These are phyloP conservation scores for Apiospora pterosperma DNA, from an alignment of 2,329 filamentous ascomycete species.

Conservation along the genomic window DNA sequence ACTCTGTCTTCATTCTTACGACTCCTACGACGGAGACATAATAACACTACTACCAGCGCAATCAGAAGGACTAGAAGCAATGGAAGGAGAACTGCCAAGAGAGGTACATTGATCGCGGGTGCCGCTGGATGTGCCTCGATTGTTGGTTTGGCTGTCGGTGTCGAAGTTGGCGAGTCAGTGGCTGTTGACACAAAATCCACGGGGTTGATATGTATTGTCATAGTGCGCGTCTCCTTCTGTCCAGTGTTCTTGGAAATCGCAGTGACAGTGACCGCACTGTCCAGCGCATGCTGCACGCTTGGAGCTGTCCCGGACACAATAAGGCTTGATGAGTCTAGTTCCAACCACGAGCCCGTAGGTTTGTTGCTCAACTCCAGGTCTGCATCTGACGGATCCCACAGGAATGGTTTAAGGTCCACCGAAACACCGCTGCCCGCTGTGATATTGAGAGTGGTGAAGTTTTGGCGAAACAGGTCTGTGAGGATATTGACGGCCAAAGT, in stretches of 20 bases:
- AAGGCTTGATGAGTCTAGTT: conserved; percentile 22
- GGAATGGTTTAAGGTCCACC: conserved; percentile 26
- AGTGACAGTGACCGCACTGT: conserved; percentile 17
- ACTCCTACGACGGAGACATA: conserved; percentile 20
- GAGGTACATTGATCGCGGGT: neutral
- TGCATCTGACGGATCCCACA: conserved; percentile 21
- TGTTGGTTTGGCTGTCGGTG: neutral
- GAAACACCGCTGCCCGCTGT: conserved; percentile 23
- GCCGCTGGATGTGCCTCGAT: neutral
- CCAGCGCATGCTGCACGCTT: conserved; percentile 5
- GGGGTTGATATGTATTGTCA: neutral
- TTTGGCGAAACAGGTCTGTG: conserved; percentile 20
- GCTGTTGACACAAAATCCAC: neutral
- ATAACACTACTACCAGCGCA: conserved; percentile 17
- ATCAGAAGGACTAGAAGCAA: conserved; percentile 18
- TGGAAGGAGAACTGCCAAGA: conserved; percentile 22
- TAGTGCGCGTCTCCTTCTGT: conserved; percentile 15
- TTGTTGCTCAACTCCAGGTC: conserved; percentile 18
- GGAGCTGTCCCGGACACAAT: conserved; percentile 24
- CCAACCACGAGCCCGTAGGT: conserved; percentile 27
- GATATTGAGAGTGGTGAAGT: conserved; percentile 25
- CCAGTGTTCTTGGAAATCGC: conserved; percentile 19
- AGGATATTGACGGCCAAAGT: conserved; percentile 38
- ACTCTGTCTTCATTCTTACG: conserved; percentile 12
- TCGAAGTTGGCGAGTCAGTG: neutral